Evolutionary conservation across 768 basidiomycete genomes (phyloP).

Genomic region (Pleurotus cornucopiae): DNA sequence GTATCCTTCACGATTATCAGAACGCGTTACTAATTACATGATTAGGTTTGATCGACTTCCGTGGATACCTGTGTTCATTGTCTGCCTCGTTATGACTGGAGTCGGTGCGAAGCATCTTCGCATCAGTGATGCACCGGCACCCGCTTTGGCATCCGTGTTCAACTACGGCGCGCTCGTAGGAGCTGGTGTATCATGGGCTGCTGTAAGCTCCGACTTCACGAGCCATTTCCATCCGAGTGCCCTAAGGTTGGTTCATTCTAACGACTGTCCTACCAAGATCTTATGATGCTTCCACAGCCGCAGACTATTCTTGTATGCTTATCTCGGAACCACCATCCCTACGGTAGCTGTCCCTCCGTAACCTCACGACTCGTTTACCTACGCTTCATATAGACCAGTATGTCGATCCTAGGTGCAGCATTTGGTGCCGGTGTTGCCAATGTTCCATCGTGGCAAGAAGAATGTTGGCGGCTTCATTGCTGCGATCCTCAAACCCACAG

Average conservation of each 20-base stretch:
- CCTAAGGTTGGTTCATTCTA: conserved; percentile 38
- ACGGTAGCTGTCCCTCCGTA: conserved; percentile 29
- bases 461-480: conserved; percentile 66
- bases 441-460: conserved; percentile 21
- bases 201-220: conserved; percentile 70
- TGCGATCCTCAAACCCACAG: conserved; percentile 65
- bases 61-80: conserved; percentile 77
- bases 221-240: conserved; percentile 60
- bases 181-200: conserved; percentile 51
- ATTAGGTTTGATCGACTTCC: conserved; percentile 62
- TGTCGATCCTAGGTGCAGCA: no score
- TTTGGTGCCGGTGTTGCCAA: no score
- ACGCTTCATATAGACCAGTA: no score
- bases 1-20: not conserved
- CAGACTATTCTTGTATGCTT: conserved; percentile 65
- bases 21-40: no score
- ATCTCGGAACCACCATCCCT: conserved; percentile 63
- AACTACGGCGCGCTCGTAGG: conserved; percentile 58
- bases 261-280: not conserved
- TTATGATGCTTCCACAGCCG: conserved; percentile 31
- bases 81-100: conserved; percentile 67
- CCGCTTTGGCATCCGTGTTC: conserved; percentile 45
- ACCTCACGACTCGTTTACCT: no score
- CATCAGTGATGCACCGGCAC: conserved; percentile 44
- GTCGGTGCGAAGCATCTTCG: conserved; percentile 67